These are phyloP conservation scores for Blastosporella zonata DNA, from an alignment of 1,284 basidiomycete genomes.

Conservation along the genomic window DNA sequence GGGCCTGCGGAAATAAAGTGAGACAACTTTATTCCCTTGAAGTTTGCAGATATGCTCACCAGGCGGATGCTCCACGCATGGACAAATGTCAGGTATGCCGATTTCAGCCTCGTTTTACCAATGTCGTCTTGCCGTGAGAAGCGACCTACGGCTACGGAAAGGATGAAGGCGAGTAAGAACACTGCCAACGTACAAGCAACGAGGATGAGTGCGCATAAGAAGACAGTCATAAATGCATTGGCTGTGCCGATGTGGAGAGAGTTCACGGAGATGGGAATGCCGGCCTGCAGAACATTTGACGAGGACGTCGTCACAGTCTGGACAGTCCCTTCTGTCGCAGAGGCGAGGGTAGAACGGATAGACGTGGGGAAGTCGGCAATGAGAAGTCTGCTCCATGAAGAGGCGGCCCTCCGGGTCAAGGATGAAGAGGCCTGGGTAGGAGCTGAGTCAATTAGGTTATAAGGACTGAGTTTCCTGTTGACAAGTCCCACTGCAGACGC, in stretches of 20 bases:
- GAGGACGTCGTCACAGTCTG: conserved; percentile 66
- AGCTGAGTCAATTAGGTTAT: conserved; percentile 43
- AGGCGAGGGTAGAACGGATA: conserved; percentile 9
- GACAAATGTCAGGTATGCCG: conserved; percentile 45
- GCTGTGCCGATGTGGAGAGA: conserved; percentile 70
- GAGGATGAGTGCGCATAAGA: conserved; percentile 67
- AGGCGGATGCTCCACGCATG: conserved; percentile 58
- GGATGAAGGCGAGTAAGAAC: conserved; percentile 51
- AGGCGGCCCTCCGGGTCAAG: conserved; percentile 2
- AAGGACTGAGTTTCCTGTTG: conserved; percentile 77
- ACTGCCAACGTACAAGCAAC: conserved; percentile 52
- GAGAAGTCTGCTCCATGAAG: conserved; percentile 1
- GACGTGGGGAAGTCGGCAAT: neutral
- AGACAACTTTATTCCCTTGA: neutral
- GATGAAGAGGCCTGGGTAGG: neutral
- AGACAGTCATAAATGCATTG: conserved; percentile 84
- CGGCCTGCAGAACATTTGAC: conserved; percentile 68
- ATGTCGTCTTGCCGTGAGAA: conserved; percentile 27
- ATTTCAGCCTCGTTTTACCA: conserved; percentile 20
- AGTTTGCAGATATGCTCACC: conserved; percentile 36
- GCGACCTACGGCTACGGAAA: conserved; percentile 35
- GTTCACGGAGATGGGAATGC: conserved; percentile 80
- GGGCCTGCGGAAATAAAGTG: conserved; percentile 39
- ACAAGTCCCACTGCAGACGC: conserved; percentile 68
- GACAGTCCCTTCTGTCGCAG: conserved; percentile 41